Evolutionary conservation across 2,329 filamentous ascomycete genomes (phyloP).

Genomic region (Xylariaceae sp.): DNA sequence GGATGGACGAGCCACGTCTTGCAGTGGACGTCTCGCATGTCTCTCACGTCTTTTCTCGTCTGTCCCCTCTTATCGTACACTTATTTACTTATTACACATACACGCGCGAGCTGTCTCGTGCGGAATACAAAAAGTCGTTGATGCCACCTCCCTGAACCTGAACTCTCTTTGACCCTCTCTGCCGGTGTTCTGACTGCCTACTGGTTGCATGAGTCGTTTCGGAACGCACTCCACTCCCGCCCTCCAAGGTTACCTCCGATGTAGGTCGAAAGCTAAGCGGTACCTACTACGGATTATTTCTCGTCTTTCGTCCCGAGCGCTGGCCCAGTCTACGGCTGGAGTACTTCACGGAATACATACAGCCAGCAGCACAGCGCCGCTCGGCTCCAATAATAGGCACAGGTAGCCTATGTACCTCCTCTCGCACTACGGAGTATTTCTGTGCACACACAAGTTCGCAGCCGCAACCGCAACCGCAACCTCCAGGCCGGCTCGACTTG

Average conservation of each 20-base stretch:
- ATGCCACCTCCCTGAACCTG: neutral
- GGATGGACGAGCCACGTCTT: conserved; percentile 5
- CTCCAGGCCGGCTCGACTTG: neutral
- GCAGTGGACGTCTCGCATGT: too few species aligned
- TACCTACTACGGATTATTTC: neutral
- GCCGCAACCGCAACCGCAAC: neutral
- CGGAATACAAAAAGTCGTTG: neutral
- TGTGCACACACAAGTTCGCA: too few species aligned
- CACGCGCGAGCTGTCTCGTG: neutral
- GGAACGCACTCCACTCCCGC: neutral
- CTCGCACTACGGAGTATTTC: too few species aligned
- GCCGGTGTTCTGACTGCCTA: neutral
- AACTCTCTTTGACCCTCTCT: neutral
- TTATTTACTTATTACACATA: neutral
- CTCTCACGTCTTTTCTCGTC: too few species aligned
- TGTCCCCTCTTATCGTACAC: neutral
- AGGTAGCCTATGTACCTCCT: neutral
- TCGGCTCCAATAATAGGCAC: neutral
- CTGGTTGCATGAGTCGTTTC: neutral
- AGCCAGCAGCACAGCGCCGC: neutral
- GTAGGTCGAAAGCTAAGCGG: neutral
- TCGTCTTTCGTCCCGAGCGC: neutral
- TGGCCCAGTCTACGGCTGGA: neutral
- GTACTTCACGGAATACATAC: neutral
- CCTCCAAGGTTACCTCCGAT: neutral